Percentiles rank a stretch among this genome's conserved stretches.
Conservation (phyloP, 2,329 filamentous ascomycete species). For the Arthrobotrys iridis region DNA sequence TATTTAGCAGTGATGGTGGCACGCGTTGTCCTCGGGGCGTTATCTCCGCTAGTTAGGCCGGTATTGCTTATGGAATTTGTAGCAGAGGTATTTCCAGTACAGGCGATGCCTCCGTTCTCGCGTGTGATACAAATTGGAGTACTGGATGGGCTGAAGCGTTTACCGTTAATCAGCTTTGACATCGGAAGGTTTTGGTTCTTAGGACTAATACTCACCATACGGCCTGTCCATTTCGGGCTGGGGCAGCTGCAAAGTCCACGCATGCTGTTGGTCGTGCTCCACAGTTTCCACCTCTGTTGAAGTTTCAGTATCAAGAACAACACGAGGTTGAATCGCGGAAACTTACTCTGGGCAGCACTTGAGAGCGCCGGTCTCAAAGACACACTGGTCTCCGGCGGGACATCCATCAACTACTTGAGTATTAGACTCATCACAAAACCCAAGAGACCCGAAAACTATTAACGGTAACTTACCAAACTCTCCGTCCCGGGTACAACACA, state of each 20-base stretch:
- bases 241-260: conserved; percentile 4
- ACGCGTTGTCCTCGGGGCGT: too few species aligned
- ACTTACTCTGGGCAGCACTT: conserved; percentile 44
- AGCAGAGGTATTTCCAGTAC: conserved; percentile 8
- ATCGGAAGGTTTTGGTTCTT: not conserved
- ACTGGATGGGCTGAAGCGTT: conserved; percentile 14
- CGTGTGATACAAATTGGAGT: conserved; percentile 39
- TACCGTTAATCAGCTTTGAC: not conserved
- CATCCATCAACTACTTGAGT: conserved; percentile 37
- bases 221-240: not conserved
- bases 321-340: not conserved
- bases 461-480: conserved; percentile 32
- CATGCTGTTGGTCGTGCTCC: conserved; percentile 35
- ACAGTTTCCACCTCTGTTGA: conserved; percentile 4
- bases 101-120: conserved; percentile 23
- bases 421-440: not conserved
- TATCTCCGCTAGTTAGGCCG: too few species aligned
- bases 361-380: not conserved
- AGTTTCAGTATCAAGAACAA: not conserved
- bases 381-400: conserved; percentile 32
- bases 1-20: not conserved
- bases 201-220: conserved; percentile 14
- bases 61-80: too few species aligned
- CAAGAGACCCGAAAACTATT: too few species aligned
- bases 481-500: conserved; percentile 21